These are phyloP conservation scores for Penicillium capsulatum DNA, from an alignment of 2,329 filamentous ascomycete genomes.

Conservation along the genomic window DNA sequence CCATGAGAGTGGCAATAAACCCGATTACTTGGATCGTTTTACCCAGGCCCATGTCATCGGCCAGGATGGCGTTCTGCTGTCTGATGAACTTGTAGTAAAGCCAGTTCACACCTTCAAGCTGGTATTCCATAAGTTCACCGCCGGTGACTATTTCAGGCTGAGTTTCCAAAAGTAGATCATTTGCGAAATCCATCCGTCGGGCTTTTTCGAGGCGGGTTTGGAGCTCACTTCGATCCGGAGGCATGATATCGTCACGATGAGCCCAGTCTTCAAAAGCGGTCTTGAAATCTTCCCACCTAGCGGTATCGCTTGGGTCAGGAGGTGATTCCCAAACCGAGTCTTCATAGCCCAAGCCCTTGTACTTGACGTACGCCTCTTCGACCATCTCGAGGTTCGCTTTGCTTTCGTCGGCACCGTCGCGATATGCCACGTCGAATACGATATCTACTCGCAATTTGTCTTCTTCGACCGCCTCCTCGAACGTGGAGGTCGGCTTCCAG, in stretches of 20 bases:
- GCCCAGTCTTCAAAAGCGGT: constrained; percentile 84
- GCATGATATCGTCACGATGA: constrained; percentile 68
- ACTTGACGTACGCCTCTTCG: constrained; percentile 75
- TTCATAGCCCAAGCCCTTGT: constrained; percentile 85
- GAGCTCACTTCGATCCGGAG: constrained; percentile 54
- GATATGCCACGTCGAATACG: constrained; percentile 75
- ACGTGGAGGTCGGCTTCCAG: constrained; percentile 62
- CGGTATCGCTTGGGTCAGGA: constrained; percentile 57
- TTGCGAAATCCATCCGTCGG: constrained; percentile 61
- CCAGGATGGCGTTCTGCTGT: constrained; percentile 80
- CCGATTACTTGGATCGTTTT: constrained; percentile 94
- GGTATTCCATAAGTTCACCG: constrained; percentile 87
- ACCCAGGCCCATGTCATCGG: constrained; percentile 96
- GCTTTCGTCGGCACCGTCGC: constrained; percentile 53
- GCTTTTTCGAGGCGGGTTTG: constrained; percentile 65
- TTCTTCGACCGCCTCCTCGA: constrained; percentile 77
- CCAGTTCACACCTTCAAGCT: constrained; percentile 92
- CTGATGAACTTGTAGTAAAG: constrained; percentile 84
- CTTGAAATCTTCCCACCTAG: constrained; percentile 73
- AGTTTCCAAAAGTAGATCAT: constrained; percentile 60
- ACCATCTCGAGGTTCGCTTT: constrained; percentile 70
- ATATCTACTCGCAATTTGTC: constrained; percentile 84
- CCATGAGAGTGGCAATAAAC: constrained; percentile 69
- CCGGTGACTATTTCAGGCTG: constrained; percentile 72
- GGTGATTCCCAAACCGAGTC: constrained; percentile 87